These are phyloP conservation scores for Saccharomyces pastorianus DNA, from an alignment of 1,139 yeast species.

Conservation along the genomic window DNA sequence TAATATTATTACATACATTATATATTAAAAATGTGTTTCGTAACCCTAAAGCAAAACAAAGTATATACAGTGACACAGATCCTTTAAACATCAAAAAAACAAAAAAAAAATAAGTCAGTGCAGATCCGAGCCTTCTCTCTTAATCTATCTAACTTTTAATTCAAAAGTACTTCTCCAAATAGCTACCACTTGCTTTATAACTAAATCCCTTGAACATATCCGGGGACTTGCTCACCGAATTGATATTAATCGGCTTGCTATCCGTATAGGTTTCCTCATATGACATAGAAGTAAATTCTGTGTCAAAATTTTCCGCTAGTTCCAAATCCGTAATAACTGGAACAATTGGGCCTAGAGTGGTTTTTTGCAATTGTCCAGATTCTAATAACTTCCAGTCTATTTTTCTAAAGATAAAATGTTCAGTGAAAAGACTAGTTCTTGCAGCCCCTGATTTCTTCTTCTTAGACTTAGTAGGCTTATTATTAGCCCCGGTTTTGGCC, in stretches of 20 bases:
- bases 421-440: constrained; percentile 26
- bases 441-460: constrained; percentile 25
- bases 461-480: constrained; percentile 44
- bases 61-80: background rate
- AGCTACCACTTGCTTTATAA: constrained; percentile 32
- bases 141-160: background rate
- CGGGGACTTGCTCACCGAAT: constrained; percentile 5
- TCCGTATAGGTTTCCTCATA: constrained; percentile 24
- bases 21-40: background rate
- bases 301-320: constrained; percentile 86
- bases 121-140: background rate
- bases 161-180: constrained; percentile 29
- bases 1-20: background rate
- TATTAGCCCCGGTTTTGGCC: constrained; percentile 19
- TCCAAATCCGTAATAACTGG: constrained; percentile 81
- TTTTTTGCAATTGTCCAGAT: constrained; percentile 36
- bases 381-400: constrained; percentile 66
- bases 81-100: background rate
- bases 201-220: constrained; percentile 35
- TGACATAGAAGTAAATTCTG: constrained; percentile 76
- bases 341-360: constrained; percentile 65
- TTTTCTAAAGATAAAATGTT: constrained; percentile 70
- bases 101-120: background rate
- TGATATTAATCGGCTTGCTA: constrained; percentile 8
- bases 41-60: background rate